phyloP scores from a whole-genome alignment of 208 protist species.

The Crithidia fasciculata region DNA sequence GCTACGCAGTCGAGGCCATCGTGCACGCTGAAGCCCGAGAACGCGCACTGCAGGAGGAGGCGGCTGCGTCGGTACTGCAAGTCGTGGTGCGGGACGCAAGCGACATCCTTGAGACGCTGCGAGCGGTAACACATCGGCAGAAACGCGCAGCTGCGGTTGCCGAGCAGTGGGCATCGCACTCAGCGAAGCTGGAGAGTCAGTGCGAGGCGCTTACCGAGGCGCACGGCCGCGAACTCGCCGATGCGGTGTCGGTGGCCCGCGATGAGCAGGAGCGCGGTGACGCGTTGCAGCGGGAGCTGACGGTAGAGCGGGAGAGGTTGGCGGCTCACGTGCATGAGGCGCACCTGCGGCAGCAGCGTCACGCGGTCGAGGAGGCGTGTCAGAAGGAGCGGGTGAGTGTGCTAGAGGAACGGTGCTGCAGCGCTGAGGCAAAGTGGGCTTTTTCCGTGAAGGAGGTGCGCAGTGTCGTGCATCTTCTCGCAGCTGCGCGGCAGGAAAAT shows the following conservation, averaged over 20 bases:
- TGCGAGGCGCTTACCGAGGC: conserved; percentile 5
- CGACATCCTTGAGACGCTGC: neutral
- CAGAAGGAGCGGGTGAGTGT: conserved; percentile 15
- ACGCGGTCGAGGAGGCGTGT: neutral
- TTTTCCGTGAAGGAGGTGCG: conserved; percentile 17
- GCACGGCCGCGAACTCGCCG: conserved; percentile 7
- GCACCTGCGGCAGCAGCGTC: neutral
- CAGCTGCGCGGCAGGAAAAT: neutral
- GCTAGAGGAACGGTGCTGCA: conserved; percentile 27
- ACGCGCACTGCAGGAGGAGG: conserved; percentile 30
- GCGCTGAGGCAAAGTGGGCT: conserved; percentile 28
- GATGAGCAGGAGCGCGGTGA: neutral
- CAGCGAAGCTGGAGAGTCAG: conserved; percentile 4
- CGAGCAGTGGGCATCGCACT: conserved; percentile 16
- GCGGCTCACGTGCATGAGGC: neutral
- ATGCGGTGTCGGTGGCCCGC: neutral
- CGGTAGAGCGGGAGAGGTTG: conserved; percentile 1
- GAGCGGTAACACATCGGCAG: neutral
- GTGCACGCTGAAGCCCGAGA: conserved; percentile 34
- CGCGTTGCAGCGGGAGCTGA: neutral
- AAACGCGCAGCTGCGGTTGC: neutral
- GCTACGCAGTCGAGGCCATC: conserved; percentile 10
- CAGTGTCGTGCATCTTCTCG: neutral
- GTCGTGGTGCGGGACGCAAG: neutral
- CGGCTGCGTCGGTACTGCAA: conserved; percentile 6